These are phyloP conservation scores for Cyclotella choctawhatcheeana DNA, from an alignment of 108 stramenopile species.

Conservation along the genomic window DNA sequence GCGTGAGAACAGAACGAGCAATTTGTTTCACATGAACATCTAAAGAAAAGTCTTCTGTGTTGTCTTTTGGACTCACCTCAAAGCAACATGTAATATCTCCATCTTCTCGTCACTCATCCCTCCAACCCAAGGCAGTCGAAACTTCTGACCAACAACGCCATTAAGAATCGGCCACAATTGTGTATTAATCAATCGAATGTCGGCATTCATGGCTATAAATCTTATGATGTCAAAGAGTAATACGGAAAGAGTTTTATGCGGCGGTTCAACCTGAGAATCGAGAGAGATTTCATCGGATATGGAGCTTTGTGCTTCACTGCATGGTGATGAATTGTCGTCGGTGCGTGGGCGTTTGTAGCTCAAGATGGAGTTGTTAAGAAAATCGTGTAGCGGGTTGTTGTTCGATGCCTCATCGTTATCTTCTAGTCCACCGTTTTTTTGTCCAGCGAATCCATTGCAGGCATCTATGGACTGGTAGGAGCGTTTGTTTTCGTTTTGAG, in stretches of 20 bases:
- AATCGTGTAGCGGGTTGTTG: conserved; percentile 8
- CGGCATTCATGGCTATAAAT: conserved; percentile 38
- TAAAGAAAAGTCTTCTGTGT: no score
- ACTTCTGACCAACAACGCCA: conserved; percentile 4
- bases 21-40: neutral
- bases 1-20: neutral
- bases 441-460: neutral
- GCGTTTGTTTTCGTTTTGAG: neutral
- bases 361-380: conserved; percentile 9
- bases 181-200: conserved; percentile 33
- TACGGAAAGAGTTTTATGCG: conserved; percentile 28
- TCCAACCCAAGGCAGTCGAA: neutral
- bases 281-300: neutral
- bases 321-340: neutral
- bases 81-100: conserved; percentile 33
- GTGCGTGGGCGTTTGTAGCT: neutral
- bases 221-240: conserved; percentile 44
- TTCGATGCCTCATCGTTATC: neutral
- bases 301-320: neutral
- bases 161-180: conserved; percentile 39
- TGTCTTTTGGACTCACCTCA: conserved; percentile 47
- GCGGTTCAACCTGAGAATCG: conserved; percentile 22
- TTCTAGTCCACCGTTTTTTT: neutral
- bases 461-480: conserved; percentile 1
- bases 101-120: conserved; percentile 15